Conservation (phyloP, 2,329 filamentous ascomycete genomes). For the Colletotrichum tanaceti region DNA sequence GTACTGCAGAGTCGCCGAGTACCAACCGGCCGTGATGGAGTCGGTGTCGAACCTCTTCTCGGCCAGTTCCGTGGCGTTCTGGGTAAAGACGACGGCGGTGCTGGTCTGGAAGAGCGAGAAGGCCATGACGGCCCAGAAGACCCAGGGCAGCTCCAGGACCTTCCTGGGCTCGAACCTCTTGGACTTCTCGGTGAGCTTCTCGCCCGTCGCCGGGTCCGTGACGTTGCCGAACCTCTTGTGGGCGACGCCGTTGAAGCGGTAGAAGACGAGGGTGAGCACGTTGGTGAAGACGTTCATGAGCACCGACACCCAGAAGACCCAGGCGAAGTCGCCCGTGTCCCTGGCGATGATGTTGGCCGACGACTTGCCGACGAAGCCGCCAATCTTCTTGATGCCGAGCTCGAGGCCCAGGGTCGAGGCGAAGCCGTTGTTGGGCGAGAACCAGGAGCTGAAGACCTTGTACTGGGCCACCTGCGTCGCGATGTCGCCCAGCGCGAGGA, state of each 20-base stretch:
- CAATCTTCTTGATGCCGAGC: constrained; percentile 70
- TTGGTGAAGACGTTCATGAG: constrained; percentile 75
- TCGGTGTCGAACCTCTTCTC: constrained; percentile 68
- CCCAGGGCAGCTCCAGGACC: constrained; percentile 68
- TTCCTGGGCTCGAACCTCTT: constrained; percentile 67
- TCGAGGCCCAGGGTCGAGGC: constrained; percentile 71
- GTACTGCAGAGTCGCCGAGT: constrained; percentile 67
- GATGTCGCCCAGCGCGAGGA: constrained; percentile 70
- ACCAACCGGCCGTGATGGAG: constrained; percentile 69
- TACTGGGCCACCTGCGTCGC: constrained; percentile 74
- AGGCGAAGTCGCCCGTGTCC: constrained; percentile 69
- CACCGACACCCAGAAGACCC: constrained; percentile 71
- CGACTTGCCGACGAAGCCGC: constrained; percentile 69
- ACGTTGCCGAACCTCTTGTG: constrained; percentile 59
- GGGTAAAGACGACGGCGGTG: constrained; percentile 63
- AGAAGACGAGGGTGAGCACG: constrained; percentile 63
- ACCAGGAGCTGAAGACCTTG: constrained; percentile 74
- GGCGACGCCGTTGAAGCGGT: constrained; percentile 65
- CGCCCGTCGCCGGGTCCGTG: constrained; percentile 67
- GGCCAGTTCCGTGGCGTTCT: constrained; percentile 71
- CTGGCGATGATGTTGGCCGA: constrained; percentile 69
- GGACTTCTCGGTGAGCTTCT: constrained; percentile 69
- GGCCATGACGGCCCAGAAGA: constrained; percentile 65
- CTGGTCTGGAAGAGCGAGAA: constrained; percentile 71
- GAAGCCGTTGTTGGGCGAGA: constrained; percentile 70